Percentiles rank a stretch among this genome's conserved stretches.
phyloP scores from a whole-genome alignment of 176 grass and related monocot genomes.

The Hordeum vulgare region MorexV3_pseudomolecules_assembly NC_058523.1:472939731-472940230 shows the following conservation, averaged over 20 bases:
- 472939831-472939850: not conserved
- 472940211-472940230: conserved; percentile 42
- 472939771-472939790: not conserved
- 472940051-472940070: conserved; percentile 23
- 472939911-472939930: not conserved
- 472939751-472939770: not conserved
- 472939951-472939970: not conserved
- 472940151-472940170: not conserved
- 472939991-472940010: conserved; percentile 85
- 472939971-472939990: conserved; percentile 47
- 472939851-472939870: not conserved
- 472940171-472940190: not conserved
- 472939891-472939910: not conserved
- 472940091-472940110: not conserved
- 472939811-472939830: not conserved
- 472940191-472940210: conserved; percentile 34
- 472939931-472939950: not conserved
- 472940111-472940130: not conserved
- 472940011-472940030: conserved; percentile 86
- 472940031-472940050: conserved; percentile 75
- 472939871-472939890: too few relatives aligned
- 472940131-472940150: conserved; percentile 36
- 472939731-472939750: conserved; percentile 11
- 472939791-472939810: not conserved
- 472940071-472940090: conserved; percentile 6